Conservation (phyloP, 2,329 filamentous ascomycete species). For the Colletotrichum echinochloae region DNA sequence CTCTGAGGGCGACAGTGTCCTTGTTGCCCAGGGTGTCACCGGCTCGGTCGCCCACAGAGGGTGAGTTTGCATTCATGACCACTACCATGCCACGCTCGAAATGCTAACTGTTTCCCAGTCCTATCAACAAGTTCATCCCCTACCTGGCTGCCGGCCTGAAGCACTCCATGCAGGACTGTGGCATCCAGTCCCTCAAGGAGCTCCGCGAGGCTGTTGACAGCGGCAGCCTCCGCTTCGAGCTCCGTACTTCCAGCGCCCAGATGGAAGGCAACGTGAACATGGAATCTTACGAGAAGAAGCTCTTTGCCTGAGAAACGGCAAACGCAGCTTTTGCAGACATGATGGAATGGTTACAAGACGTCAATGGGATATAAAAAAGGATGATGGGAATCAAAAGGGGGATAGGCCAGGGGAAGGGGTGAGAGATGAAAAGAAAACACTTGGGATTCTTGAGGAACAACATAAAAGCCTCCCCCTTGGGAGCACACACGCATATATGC, state of each 20-base stretch:
- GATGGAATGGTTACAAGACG: slow-evolving; percentile 20
- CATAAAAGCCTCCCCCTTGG: slow-evolving; percentile 6
- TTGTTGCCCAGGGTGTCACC: slow-evolving; percentile 96
- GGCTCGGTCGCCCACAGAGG: slow-evolving; percentile 85
- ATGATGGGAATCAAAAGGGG: slow-evolving; percentile 23
- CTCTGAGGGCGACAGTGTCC: slow-evolving; percentile 92
- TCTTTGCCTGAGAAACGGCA: slow-evolving; percentile 77
- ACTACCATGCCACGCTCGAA: neutral
- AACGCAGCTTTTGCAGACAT: slow-evolving; percentile 11
- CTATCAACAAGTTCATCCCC: slow-evolving; percentile 93
- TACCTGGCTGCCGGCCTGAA: slow-evolving; percentile 96
- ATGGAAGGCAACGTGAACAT: slow-evolving; percentile 98
- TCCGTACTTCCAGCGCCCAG: slow-evolving; percentile 93
- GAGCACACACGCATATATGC: slow-evolving; percentile 1
- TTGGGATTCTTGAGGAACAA: neutral
- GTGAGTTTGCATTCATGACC: slow-evolving; percentile 50
- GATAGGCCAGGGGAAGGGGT: slow-evolving; percentile 2
- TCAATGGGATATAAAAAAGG: slow-evolving; percentile 12
- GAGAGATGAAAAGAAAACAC: slow-evolving; percentile 13
- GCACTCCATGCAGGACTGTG: slow-evolving; percentile 97
- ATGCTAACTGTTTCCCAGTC: slow-evolving; percentile 61
- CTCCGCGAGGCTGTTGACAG: slow-evolving; percentile 80
- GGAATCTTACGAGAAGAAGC: slow-evolving; percentile 99
- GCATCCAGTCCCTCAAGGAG: slow-evolving; percentile 81
- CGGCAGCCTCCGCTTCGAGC: slow-evolving; percentile 89